phyloP scores from a whole-genome alignment of 768 basidiomycete genomes.

The Clathrus columnatus region DNA sequence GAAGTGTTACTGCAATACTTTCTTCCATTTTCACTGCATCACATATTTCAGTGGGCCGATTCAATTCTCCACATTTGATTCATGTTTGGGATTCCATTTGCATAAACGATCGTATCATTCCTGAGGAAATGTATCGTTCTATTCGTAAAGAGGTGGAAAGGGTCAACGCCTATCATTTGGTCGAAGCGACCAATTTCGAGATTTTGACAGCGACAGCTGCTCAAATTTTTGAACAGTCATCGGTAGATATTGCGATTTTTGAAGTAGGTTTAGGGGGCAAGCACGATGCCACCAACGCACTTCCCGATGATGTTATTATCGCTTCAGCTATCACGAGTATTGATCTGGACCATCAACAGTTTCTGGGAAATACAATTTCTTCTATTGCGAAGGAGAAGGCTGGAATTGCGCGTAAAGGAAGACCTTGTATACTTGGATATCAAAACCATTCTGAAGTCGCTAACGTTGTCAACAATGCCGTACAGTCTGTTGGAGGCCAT shows the following conservation, averaged over 20 bases:
- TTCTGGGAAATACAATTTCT: slow-evolving; percentile 68
- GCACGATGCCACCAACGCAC: slow-evolving; percentile 87
- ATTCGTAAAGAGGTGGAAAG: slow-evolving; percentile 41
- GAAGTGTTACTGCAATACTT: slow-evolving; percentile 78
- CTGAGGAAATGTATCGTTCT: slow-evolving; percentile 35
- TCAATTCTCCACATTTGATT: slow-evolving; percentile 90
- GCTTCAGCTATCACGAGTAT: slow-evolving; percentile 80
- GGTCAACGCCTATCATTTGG: slow-evolving; percentile 33
- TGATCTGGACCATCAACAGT: slow-evolving; percentile 88
- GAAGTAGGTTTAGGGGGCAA: slow-evolving; percentile 96
- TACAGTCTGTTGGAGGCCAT: slow-evolving; percentile 33
- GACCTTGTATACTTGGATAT: slow-evolving; percentile 56
- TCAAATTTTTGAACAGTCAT: slow-evolving; percentile 54
- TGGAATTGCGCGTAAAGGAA: slow-evolving; percentile 58
- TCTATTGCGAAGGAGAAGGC: slow-evolving; percentile 80
- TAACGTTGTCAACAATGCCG: slow-evolving; percentile 32
- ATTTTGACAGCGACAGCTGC: slow-evolving; percentile 77
- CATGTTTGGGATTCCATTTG: slow-evolving; percentile 67
- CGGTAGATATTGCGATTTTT: slow-evolving; percentile 75
- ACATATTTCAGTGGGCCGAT: slow-evolving; percentile 60
- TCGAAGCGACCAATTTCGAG: slow-evolving; percentile 70
- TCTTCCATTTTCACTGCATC: slow-evolving; percentile 62
- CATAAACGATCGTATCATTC: slow-evolving; percentile 50
- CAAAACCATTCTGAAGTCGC: slow-evolving; percentile 41
- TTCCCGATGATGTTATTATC: slow-evolving; percentile 59